Conservation (phyloP, 495 filamentous ascomycete species). For the Friedmanniomyces endolithicus region DNA sequence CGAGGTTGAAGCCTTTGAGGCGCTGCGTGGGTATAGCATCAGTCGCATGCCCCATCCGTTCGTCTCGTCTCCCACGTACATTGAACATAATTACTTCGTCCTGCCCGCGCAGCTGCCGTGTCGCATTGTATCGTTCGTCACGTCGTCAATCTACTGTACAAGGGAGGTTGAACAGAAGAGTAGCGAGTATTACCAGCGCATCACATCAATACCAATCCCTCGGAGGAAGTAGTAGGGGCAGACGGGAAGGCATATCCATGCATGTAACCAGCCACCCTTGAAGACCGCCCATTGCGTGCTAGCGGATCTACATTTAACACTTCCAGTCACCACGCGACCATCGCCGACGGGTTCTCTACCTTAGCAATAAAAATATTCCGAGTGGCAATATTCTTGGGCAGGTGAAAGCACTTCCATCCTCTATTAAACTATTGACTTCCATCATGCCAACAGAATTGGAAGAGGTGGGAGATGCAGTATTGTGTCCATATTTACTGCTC, state of each 20-base stretch:
- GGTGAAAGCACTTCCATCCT: constrained; percentile 1
- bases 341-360: no score
- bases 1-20: constrained; percentile 47
- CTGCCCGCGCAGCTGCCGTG: neutral
- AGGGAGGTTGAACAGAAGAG: no score
- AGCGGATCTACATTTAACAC: neutral
- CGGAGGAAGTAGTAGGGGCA: no score
- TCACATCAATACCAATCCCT: neutral
- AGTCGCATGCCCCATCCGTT: neutral
- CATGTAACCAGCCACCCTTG: neutral
- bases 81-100: constrained; percentile 10
- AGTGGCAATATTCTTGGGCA: neutral
- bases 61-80: neutral
- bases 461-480: constrained; percentile 42
- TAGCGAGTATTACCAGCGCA: neutral
- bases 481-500: neutral
- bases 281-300: neutral
- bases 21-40: constrained; percentile 39
- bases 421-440: no score
- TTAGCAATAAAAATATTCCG: neutral
- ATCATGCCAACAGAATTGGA: constrained; percentile 72
- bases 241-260: no score
- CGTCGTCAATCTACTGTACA: neutral
- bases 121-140: neutral
- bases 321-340: neutral